Evolutionary conservation across 176 grass and related monocot species (phyloP), one percentile per base, ranked within the genome.

Genomic region (Microstegium vimineum): DNA sequence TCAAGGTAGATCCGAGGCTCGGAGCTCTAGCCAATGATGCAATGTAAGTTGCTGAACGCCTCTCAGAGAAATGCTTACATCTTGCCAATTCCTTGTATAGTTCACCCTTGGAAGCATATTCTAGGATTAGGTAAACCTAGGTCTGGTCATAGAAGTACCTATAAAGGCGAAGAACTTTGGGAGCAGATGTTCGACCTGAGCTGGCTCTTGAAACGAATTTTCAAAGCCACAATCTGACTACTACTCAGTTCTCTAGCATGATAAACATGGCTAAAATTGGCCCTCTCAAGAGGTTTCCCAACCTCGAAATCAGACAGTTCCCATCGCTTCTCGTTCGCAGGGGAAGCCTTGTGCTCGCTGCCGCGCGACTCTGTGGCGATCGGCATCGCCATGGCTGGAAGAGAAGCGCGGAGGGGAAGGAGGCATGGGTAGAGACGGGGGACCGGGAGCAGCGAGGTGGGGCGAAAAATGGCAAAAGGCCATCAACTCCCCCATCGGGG

Each of bases 191-290:
- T 95, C 89, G 4, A 99, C 91, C 65, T 87, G 89, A 99, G 83
- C 10, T 99, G 93, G 69, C 89, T 92, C 91, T 99, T 99, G 76
- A 99, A 99, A 73, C 95, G 87, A 81, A 99, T 87, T 88, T 99
- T 99, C 64, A 99, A 84, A 33, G 93, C 96, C 30, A 99, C 93
- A 61, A 99, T 91, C 2, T 90, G 89, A 64, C 81, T 95, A 36
- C 89, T 95, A 8, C 62, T 90, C 26, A 93, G 95, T 23, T 22
- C 64, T 84, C 87, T 93, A 49, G 93, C 92, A 41, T 95, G 49
- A 74, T 89, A 99, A n/a, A 90, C 96, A 84, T 98, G 95, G 43
- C 95, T 90, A 65, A 99, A 99, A 45, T 99, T 99, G 25, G 89
- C 96, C 82, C 96, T 91, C 40, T 93, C 89, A 8, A 95, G 86